Percentiles rank a stretch among this genome's conserved stretches.
Conservation (phyloP, 345 rosid species). For the Eutrema japonicum region DNA sequence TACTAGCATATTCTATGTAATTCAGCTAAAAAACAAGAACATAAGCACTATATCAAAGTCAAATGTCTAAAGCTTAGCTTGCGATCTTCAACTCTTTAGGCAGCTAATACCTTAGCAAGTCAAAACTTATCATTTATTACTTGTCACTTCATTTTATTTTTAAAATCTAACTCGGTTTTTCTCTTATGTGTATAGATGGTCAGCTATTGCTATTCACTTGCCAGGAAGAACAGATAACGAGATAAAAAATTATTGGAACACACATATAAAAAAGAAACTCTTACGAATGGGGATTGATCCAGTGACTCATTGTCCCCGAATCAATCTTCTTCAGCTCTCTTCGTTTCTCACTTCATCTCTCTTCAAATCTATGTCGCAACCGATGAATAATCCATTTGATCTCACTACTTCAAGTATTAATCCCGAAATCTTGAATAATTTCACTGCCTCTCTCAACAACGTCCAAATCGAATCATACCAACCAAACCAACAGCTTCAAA, state of each 20-base stretch:
- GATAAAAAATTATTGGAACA: conserved; percentile 76
- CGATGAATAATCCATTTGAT: conserved; percentile 27
- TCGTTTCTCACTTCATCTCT: conserved; percentile 40
- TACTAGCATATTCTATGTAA: conserved; percentile 23
- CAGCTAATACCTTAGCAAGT: conserved; percentile 24
- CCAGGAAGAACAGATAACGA: conserved; percentile 75
- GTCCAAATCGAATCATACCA: conserved; percentile 34
- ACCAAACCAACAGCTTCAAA: conserved; percentile 39
- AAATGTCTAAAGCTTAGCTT: conserved; percentile 35
- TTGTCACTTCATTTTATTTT: background rate
- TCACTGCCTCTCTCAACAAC: conserved; percentile 34
- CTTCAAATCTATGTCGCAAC: conserved; percentile 39
- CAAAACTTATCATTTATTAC: conserved; percentile 15
- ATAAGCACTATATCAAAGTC: conserved; percentile 38
- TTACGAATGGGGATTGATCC: conserved; percentile 89
- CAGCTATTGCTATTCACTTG: conserved; percentile 65
- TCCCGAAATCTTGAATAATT: conserved; percentile 27
- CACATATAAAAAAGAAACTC: conserved; percentile 71
- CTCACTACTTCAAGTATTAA: conserved; percentile 31
- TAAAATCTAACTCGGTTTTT: background rate
- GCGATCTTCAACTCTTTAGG: conserved; percentile 30
- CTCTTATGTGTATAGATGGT: conserved; percentile 54
- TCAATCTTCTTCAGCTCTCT: conserved; percentile 44
- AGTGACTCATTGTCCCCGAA: conserved; percentile 59
- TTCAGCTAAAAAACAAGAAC: conserved; percentile 36